Evolutionary conservation across 2,329 filamentous ascomycete species (phyloP).

Genomic region (Seiridium cupressi): DNA sequence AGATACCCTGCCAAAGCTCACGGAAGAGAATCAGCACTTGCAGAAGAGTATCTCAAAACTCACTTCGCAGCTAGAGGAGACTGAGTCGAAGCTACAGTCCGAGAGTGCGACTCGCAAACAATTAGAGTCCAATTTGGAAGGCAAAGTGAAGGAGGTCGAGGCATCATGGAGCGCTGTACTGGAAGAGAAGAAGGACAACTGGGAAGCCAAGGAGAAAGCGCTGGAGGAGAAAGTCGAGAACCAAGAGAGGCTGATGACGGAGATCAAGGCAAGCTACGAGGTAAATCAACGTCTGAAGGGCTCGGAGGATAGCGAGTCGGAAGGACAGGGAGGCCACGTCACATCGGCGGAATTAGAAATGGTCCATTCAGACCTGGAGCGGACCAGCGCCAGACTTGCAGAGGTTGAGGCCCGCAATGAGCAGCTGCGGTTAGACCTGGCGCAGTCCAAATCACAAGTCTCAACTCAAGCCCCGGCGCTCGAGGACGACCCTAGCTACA

Average conservation of each 20-base stretch:
- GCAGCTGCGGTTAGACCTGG: slow-evolving; percentile 84
- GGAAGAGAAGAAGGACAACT: slow-evolving; percentile 93
- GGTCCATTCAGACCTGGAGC: slow-evolving; percentile 85
- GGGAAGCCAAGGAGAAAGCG: slow-evolving; percentile 88
- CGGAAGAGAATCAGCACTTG: slow-evolving; percentile 84
- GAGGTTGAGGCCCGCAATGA: slow-evolving; percentile 95
- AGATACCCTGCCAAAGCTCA: slow-evolving; percentile 86
- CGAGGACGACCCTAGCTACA: slow-evolving; percentile 86
- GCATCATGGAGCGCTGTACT: slow-evolving; percentile 85
- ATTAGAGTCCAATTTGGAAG: slow-evolving; percentile 74
- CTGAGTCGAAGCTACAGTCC: slow-evolving; percentile 74
- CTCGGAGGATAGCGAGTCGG: slow-evolving; percentile 60
- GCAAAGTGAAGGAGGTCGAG: slow-evolving; percentile 85
- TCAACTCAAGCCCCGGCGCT: slow-evolving; percentile 61
- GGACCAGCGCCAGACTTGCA: slow-evolving; percentile 80
- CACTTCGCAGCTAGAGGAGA: slow-evolving; percentile 78
- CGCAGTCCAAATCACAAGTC: slow-evolving; percentile 77
- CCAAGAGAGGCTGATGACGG: slow-evolving; percentile 86
- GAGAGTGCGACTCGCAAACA: slow-evolving; percentile 72
- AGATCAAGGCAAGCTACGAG: slow-evolving; percentile 96
- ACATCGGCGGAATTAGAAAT: slow-evolving; percentile 91
- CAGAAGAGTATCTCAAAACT: slow-evolving; percentile 74
- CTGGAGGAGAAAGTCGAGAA: slow-evolving; percentile 93
- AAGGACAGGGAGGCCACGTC: slow-evolving; percentile 60
- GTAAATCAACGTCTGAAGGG: slow-evolving; percentile 87